Evolutionary conservation across 768 basidiomycete species (phyloP), one percentile per base, ranked within the genome.

Genomic region (Mycena latifolia): DNA sequence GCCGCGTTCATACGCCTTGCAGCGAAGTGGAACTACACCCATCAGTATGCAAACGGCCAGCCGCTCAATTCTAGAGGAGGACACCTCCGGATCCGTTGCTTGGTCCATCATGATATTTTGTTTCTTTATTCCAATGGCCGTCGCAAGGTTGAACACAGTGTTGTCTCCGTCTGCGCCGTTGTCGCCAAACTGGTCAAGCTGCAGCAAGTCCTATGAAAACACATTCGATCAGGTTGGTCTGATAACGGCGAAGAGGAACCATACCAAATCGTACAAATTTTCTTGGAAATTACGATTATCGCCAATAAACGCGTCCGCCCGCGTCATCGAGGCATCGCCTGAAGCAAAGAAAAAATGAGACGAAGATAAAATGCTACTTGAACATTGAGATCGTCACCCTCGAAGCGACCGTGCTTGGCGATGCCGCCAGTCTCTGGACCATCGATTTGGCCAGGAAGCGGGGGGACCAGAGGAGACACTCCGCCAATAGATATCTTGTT

Each of bases 271-370:
- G 37, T 66, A 69, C 18, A 69, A 20, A 29, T 62, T 62, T 18
- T 66, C 50, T 58, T 69, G 68, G 20, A 69, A 69, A 52, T 69
- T 25, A 5, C 68, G 60, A 27, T 69, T 69, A 24, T 69, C 68
- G 28, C 68, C 68, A 43, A 69, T 69, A 28, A 69, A 65, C 25
- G 63, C 60, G 64, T 69, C 68, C 25, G 58, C 59, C n/a, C n/a
- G n/a, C n/a, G n/a, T n/a, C n/a, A n/a, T n/a, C n/a, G n/a, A n/a
- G n/a, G n/a, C n/a, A n/a, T 69, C 64, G 18, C 63, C 67, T 65
- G n/a, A n/a, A 15, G 59, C 18, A 5, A 47, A 7, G 15, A 6
- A n/a, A 37, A 17, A 37, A 37, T 37, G 37, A 37, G 37, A 37
- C 3, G 15, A 2, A 35, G 28, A 33, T 45, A 0, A 20, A 39